Conservation (phyloP, 768 basidiomycete species). For the Megacollybia marginata region DNA sequence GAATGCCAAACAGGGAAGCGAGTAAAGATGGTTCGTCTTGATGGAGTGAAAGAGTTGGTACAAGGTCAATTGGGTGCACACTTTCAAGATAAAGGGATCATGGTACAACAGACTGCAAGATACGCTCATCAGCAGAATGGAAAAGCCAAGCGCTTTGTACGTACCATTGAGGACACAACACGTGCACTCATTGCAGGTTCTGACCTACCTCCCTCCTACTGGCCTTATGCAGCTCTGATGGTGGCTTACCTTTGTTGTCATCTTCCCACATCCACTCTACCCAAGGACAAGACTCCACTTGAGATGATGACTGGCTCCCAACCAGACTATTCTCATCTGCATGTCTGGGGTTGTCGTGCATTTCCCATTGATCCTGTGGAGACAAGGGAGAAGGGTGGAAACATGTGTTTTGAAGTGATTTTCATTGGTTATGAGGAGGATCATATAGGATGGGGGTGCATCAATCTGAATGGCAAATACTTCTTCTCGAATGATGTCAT, state of each 20-base stretch:
- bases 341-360: too few species aligned
- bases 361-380: background rate
- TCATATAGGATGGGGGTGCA: background rate
- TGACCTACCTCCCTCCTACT: background rate
- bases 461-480: background rate
- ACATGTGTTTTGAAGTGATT: conserved; percentile 15
- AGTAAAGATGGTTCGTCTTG: background rate
- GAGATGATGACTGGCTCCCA: background rate
- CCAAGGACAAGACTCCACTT: too few species aligned
- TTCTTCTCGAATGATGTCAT: background rate
- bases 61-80: too few species aligned
- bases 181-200: background rate
- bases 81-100: background rate
- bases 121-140: background rate
- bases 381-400: background rate
- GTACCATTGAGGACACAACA: background rate
- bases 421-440: too few species aligned
- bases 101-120: background rate
- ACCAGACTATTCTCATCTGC: too few species aligned
- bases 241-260: too few species aligned
- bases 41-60: background rate
- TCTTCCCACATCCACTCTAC: too few species aligned
- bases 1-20: background rate
- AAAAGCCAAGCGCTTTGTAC: background rate
- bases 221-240: background rate